phyloP scores from a whole-genome alignment of 2,329 filamentous ascomycete species.

The Alternaria sp. region DNA sequence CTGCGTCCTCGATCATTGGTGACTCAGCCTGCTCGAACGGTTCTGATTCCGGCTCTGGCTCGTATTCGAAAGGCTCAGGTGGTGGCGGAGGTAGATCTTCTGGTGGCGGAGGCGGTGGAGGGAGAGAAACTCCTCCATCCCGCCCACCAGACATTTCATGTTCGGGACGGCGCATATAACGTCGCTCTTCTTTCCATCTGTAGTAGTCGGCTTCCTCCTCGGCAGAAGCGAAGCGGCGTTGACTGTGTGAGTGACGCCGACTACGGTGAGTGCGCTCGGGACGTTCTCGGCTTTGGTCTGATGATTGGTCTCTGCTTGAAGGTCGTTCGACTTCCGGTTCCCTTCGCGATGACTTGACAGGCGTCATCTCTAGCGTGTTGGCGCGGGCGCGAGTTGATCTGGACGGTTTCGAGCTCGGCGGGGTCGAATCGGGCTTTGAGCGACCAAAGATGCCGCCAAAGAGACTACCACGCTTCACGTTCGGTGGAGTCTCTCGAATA shows the following conservation, averaged over 20 bases:
- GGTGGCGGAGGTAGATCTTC: slow-evolving; percentile 34
- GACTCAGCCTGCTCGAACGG: slow-evolving; percentile 21
- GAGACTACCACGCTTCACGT: slow-evolving; percentile 40
- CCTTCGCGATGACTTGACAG: slow-evolving; percentile 26
- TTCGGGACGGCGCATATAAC: slow-evolving; percentile 37
- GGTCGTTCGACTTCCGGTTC: slow-evolving; percentile 37
- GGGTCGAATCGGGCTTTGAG: slow-evolving; percentile 42
- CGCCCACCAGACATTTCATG: slow-evolving; percentile 41
- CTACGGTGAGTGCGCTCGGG: slow-evolving; percentile 45
- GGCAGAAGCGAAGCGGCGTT: slow-evolving; percentile 37
- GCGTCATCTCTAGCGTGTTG: slow-evolving; percentile 35
- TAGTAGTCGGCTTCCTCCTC: slow-evolving; percentile 49
- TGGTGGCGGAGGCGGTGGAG: slow-evolving; percentile 15
- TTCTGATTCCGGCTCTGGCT: slow-evolving; percentile 25
- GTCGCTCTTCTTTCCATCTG: slow-evolving; percentile 41
- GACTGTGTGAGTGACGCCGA: slow-evolving; percentile 41
- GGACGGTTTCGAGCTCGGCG: slow-evolving; percentile 35
- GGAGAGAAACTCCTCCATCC: slow-evolving; percentile 37
- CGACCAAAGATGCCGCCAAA: slow-evolving; percentile 47
- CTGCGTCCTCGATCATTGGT: slow-evolving; percentile 38
- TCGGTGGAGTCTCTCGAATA: slow-evolving; percentile 40
- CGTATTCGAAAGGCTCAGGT: slow-evolving; percentile 33
- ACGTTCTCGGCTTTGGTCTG: slow-evolving; percentile 45
- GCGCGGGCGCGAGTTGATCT: slow-evolving; percentile 37
- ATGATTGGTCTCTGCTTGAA: slow-evolving; percentile 44